Conservation (phyloP, 1,139 yeast species). For the Hyphopichia buzzinii region DNA sequence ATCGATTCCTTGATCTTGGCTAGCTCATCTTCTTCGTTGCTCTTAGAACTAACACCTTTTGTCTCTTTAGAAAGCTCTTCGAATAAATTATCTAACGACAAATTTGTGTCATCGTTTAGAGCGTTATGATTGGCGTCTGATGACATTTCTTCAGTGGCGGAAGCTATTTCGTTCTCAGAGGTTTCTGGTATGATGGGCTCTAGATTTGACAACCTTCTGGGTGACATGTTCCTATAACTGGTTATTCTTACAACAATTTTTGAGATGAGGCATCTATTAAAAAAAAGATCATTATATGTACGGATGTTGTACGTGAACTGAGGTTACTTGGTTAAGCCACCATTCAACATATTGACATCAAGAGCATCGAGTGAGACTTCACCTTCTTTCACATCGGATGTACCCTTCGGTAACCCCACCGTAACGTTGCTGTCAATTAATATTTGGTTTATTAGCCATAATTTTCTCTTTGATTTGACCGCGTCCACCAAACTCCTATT, state of each 20-base stretch:
- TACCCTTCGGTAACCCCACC: slow-evolving; percentile 26
- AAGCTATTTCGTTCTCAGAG: slow-evolving; percentile 14
- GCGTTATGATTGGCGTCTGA: slow-evolving; percentile 8
- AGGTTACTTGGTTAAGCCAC: not conserved
- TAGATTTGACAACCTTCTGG: slow-evolving; percentile 1
- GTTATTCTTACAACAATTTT: not conserved
- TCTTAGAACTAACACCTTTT: not conserved
- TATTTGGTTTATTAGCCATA: slow-evolving; percentile 59
- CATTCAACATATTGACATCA: slow-evolving; percentile 2
- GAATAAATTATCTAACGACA: slow-evolving; percentile 20
- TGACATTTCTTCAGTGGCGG: slow-evolving; percentile 13
- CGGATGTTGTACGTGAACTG: no score
- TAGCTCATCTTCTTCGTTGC: slow-evolving; percentile 19
- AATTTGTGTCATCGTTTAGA: slow-evolving; percentile 3
- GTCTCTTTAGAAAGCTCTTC: slow-evolving; percentile 27
- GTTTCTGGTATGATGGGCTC: slow-evolving; percentile 10
- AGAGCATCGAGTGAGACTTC: slow-evolving; percentile 3
- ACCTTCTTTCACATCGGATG: slow-evolving; percentile 1
- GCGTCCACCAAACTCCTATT: slow-evolving; percentile 37
- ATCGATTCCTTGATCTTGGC: slow-evolving; percentile 28
- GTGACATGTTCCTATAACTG: slow-evolving; percentile 1
- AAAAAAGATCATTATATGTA: not conserved
- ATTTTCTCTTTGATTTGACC: slow-evolving; percentile 36
- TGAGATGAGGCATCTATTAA: slow-evolving; percentile 5
- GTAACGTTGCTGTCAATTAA: slow-evolving; percentile 51